A percentile compares a stretch with the other conserved stretches of the same genome.
Conservation (phyloP, 371 early-diverging fungal genomes). For the Basidiobolus meristosporus region DNA sequence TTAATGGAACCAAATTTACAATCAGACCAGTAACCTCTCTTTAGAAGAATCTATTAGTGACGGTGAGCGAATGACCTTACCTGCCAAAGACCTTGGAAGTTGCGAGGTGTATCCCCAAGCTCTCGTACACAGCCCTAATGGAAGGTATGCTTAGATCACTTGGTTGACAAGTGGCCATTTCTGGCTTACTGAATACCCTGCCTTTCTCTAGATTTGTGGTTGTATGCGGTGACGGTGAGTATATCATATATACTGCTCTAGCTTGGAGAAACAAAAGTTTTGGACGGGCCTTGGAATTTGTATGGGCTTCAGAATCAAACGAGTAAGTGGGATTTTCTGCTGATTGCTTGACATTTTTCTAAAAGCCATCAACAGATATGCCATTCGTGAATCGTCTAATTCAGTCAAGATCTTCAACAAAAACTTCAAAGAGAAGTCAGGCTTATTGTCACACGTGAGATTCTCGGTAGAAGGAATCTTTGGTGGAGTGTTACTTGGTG, state of each 20-base stretch:
- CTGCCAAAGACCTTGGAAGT: slow-evolving; percentile 90
- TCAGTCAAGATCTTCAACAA: slow-evolving; percentile 68
- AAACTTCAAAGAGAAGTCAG: slow-evolving; percentile 74
- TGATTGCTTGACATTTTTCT: too few relatives aligned
- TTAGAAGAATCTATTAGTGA: slow-evolving; percentile 60
- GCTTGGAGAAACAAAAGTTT: slow-evolving; percentile 98
- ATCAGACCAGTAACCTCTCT: slow-evolving; percentile 2
- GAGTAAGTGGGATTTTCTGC: slow-evolving; percentile 21
- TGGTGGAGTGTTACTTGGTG: slow-evolving; percentile 84
- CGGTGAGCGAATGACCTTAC: slow-evolving; percentile 74
- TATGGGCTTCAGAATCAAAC: slow-evolving; percentile 90
- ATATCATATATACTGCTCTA: slow-evolving; percentile 95
- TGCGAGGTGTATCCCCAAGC: slow-evolving; percentile 94
- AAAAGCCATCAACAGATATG: slow-evolving; percentile 49
- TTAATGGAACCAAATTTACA: background rate
- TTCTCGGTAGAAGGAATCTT: slow-evolving; percentile 84
- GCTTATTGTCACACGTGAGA: slow-evolving; percentile 35
- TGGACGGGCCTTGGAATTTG: slow-evolving; percentile 87
- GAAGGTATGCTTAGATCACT: slow-evolving; percentile 16
- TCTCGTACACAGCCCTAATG: slow-evolving; percentile 91
- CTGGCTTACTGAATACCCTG: background rate
- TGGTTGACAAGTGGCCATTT: background rate
- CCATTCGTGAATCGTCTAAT: slow-evolving; percentile 79
- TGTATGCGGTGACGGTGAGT: slow-evolving; percentile 97
- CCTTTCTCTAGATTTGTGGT: slow-evolving; percentile 63